Evolutionary conservation across 2,329 filamentous ascomycete species (phyloP).

Genomic region (Aspergillus phoenicis): DNA sequence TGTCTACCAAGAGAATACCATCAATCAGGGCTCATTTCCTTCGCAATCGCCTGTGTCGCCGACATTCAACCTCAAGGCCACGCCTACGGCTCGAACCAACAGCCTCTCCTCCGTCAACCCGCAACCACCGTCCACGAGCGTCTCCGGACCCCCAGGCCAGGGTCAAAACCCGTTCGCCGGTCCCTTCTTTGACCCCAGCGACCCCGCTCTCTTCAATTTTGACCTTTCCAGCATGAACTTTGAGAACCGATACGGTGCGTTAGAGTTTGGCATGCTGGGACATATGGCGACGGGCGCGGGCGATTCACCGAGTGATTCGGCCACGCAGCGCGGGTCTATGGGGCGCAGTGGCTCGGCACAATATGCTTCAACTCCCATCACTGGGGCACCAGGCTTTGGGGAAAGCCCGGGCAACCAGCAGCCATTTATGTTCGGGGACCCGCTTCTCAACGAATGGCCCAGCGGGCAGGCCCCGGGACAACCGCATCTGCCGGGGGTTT

Average conservation of each 20-base stretch:
- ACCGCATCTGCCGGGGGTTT: conserved; percentile 38
- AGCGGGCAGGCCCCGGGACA: conserved; percentile 38
- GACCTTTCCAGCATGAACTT: conserved; percentile 93
- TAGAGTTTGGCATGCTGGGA: conserved; percentile 94
- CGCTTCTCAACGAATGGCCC: conserved; percentile 50
- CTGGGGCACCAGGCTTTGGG: conserved; percentile 42
- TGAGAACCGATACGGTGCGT: conserved; percentile 90
- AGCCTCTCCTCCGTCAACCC: conserved; percentile 49
- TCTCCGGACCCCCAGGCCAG: conserved; percentile 50
- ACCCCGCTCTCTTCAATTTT: conserved; percentile 92
- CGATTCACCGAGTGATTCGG: conserved; percentile 71
- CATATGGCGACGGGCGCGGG: conserved; percentile 92
- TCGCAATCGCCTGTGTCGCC: conserved; percentile 72
- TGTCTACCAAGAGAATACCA: conserved; percentile 53
- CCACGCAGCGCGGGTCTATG: conserved; percentile 51
- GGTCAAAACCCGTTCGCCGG: conserved; percentile 52
- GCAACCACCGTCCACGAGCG: conserved; percentile 50
- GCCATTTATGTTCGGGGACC: conserved; percentile 51
- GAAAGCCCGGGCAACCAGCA: conserved; percentile 49
- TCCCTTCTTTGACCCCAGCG: conserved; percentile 81
- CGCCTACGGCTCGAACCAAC: conserved; percentile 38
- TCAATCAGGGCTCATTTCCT: conserved; percentile 58
- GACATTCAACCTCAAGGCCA: conserved; percentile 61
- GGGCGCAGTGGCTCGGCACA: conserved; percentile 45
- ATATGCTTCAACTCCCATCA: conserved; percentile 41